phyloP scores from a whole-genome alignment of 75 land plant genomes.

The Cupressus sempervirens region DNA sequence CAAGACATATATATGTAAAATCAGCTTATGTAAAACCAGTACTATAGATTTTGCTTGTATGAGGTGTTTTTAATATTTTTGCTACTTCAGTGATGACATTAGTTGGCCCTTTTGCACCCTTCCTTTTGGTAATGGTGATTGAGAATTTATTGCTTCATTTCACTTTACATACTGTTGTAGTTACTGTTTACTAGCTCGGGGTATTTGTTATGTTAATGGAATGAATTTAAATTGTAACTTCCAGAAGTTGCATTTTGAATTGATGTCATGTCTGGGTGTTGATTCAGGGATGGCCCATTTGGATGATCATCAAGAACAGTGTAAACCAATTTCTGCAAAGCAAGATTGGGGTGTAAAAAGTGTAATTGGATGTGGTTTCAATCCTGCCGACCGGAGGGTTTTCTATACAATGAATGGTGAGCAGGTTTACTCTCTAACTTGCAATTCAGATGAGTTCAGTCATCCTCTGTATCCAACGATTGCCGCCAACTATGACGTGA shows the following conservation, averaged over 20 bases:
- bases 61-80: background rate
- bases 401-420: conserved; percentile 73
- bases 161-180: background rate
- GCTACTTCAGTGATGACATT: background rate
- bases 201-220: background rate
- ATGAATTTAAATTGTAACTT: background rate
- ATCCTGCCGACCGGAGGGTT: conserved; percentile 57
- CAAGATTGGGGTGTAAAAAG: conserved; percentile 44
- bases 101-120: background rate
- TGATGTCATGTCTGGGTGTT: background rate
- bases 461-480: conserved; percentile 65
- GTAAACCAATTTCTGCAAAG: background rate
- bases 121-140: background rate
- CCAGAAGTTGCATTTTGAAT: background rate
- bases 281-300: background rate
- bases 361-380: conserved; percentile 88
- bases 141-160: background rate
- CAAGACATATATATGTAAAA: background rate
- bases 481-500: conserved; percentile 56
- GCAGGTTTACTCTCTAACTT: conserved; percentile 2
- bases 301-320: background rate
- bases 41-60: background rate
- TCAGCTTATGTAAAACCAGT: background rate
- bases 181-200: background rate
- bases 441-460: conserved; percentile 44